Base-by-base conservation (phyloP, 805 yeast species). In the Lipomyces lipofer region DNA sequence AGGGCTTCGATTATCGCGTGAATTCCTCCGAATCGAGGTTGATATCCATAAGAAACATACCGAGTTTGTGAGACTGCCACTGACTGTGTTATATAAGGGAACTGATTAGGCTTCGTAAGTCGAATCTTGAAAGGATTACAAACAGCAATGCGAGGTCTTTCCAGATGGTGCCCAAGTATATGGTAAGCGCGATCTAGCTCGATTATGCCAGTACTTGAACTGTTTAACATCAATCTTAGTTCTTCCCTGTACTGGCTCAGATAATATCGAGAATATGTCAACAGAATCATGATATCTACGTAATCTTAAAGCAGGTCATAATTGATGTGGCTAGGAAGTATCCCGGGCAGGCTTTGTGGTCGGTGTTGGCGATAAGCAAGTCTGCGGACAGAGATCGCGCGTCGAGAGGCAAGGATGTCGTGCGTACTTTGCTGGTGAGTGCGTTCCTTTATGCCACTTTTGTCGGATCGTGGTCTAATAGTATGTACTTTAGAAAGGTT, bases 191-290 rank as follows among this genome's bases (percentile, higher is more conserved):
- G n/a, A n/a, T n/a, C n/a, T n/a, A n/a, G n/a, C n/a, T n/a, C n/a
- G n/a, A n/a, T n/a, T n/a, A n/a, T n/a, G 13, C 19, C 24, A 21
- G n/a, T 22, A 13, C 30, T 36, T 27, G n/a, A n/a, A n/a, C n/a
- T n/a, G n/a, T n/a, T n/a, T n/a, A n/a, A n/a, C n/a, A n/a, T n/a
- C n/a, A n/a, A n/a, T n/a, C 3, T 1, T 39, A 52, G 30, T 89
- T 97, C 87, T 92, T 86, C 67, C 78, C 90, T 0, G 95, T 89
- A 0, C 73, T 92, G 19, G 87, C 97, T 0, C 98, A 94, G 67
- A 67, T 94, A 32, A 72, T 92, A 4, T 89, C 97, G 0, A 77
- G 98, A 63, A 75, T 91, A 54, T 74, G 81, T 1, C 94, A 88
- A 63, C 72, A 78, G 0, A 83, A 85, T 59, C 69, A 71, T 1